Evolutionary conservation across 345 rosid species (phyloP).

Genomic region (Eucalyptus sp.): DNA sequence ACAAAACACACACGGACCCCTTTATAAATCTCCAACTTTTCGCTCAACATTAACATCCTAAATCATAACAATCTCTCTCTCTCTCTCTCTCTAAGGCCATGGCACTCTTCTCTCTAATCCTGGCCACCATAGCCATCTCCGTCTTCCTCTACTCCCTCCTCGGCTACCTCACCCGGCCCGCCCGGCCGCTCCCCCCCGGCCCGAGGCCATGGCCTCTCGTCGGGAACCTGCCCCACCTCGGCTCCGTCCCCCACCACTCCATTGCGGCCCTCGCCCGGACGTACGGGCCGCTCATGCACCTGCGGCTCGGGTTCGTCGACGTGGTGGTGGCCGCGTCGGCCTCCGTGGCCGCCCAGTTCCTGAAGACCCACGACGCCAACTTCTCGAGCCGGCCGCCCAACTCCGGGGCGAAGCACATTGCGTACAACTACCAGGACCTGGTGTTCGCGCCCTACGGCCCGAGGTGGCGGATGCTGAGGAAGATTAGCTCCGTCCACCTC

Average conservation of each 20-base stretch:
- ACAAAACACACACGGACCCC: background rate
- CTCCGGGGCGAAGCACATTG: slow-evolving; percentile 79
- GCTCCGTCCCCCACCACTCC: slow-evolving; percentile 61
- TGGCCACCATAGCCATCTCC: background rate
- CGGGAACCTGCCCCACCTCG: slow-evolving; percentile 87
- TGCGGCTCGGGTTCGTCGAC: slow-evolving; percentile 61
- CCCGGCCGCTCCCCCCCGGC: slow-evolving; percentile 66
- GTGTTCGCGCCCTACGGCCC: slow-evolving; percentile 92
- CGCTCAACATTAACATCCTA: background rate
- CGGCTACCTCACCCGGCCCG: slow-evolving; percentile 1
- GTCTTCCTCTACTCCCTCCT: slow-evolving; percentile 15
- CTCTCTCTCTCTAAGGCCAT: background rate
- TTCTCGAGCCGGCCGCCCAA: slow-evolving; percentile 90
- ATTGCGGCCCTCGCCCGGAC: slow-evolving; percentile 40
- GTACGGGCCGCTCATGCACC: slow-evolving; percentile 78
- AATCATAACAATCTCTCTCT: background rate
- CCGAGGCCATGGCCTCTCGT: slow-evolving; percentile 83
- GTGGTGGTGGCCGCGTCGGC: slow-evolving; percentile 84
- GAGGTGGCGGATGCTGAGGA: slow-evolving; percentile 79
- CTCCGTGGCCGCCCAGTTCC: slow-evolving; percentile 69
- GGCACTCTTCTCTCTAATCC: background rate
- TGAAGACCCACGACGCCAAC: slow-evolving; percentile 67
- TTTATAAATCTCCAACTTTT: background rate
- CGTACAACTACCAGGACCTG: slow-evolving; percentile 85
- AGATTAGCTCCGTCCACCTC: slow-evolving; percentile 70